phyloP scores from a whole-genome alignment of 1,284 basidiomycete species.

The Apiotrichum domesticum region DNA sequence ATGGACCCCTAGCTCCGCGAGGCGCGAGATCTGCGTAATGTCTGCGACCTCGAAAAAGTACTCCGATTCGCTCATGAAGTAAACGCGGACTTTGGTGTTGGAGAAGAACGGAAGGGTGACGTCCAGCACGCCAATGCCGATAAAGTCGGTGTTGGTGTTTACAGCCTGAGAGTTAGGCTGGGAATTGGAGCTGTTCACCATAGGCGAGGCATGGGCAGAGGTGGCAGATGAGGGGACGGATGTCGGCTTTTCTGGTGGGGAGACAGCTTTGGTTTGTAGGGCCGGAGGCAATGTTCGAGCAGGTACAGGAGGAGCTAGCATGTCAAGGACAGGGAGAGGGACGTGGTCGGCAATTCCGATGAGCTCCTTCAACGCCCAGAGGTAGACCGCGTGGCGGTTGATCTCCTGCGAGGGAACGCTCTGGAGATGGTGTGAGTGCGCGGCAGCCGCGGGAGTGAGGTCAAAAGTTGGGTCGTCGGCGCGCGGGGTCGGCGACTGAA shows the following conservation, averaged over 20 bases:
- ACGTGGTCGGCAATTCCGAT: not conserved
- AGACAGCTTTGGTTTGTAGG: too few relatives aligned
- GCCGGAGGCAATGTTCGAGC: too few relatives aligned
- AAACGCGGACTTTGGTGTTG: not conserved
- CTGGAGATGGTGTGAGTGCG: too few relatives aligned
- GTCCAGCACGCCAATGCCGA: not conserved
- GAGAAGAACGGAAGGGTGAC: not conserved
- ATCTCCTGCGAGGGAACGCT: not conserved
- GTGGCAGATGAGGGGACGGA: too few relatives aligned
- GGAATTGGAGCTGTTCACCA: too few relatives aligned
- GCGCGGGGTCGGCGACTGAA: not conserved
- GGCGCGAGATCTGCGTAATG: not conserved
- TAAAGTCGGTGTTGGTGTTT: too few relatives aligned
- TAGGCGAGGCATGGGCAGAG: too few relatives aligned
- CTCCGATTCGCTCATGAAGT: not conserved
- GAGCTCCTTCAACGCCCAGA: not conserved
- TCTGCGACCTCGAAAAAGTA: not conserved
- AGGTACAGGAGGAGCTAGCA: not conserved
- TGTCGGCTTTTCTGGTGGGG: too few relatives aligned
- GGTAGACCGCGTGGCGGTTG: not conserved
- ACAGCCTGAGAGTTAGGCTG: too few relatives aligned
- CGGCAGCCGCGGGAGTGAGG: not conserved
- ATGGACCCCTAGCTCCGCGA: not conserved
- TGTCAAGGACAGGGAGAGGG: not conserved
- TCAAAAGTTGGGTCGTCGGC: not conserved